These are phyloP conservation scores for Syzygium aqueum DNA, from an alignment of 345 rosid species.

Conservation along the genomic window DNA sequence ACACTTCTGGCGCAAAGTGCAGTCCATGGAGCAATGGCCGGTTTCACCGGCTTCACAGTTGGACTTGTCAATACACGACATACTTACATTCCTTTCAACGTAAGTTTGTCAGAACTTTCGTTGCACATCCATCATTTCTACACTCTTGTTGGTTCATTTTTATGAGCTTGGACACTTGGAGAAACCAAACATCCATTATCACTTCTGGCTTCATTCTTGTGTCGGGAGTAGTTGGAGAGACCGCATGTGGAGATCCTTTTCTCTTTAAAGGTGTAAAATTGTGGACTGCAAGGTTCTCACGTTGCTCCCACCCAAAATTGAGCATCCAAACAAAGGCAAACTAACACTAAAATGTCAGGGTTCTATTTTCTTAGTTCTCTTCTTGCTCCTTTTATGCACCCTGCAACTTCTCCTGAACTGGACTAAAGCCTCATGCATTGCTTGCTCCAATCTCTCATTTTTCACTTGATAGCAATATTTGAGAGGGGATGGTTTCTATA, in stretches of 20 bases:
- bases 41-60: slow-evolving; percentile 71
- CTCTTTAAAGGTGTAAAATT: not conserved
- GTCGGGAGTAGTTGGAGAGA: not conserved
- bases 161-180: not conserved
- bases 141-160: not conserved
- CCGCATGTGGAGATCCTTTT: not conserved
- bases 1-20: slow-evolving; percentile 87
- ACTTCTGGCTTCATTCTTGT: not conserved
- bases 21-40: slow-evolving; percentile 93
- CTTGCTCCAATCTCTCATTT: not conserved
- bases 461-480: not conserved
- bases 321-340: not conserved
- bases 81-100: slow-evolving; percentile 65
- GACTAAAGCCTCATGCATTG: not conserved
- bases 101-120: slow-evolving; percentile 11
- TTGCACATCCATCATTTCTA: not conserved
- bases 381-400: not conserved
- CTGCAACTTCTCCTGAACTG: not conserved
- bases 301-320: not conserved
- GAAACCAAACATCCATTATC: not conserved
- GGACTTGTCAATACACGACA: slow-evolving; percentile 83
- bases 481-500: not conserved
- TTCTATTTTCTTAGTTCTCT: not conserved
- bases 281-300: not conserved
- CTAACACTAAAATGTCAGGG: not conserved